These are phyloP conservation scores for Phytophthora tubulina DNA, from an alignment of 352 stramenopile genomes.

Conservation along the genomic window DNA sequence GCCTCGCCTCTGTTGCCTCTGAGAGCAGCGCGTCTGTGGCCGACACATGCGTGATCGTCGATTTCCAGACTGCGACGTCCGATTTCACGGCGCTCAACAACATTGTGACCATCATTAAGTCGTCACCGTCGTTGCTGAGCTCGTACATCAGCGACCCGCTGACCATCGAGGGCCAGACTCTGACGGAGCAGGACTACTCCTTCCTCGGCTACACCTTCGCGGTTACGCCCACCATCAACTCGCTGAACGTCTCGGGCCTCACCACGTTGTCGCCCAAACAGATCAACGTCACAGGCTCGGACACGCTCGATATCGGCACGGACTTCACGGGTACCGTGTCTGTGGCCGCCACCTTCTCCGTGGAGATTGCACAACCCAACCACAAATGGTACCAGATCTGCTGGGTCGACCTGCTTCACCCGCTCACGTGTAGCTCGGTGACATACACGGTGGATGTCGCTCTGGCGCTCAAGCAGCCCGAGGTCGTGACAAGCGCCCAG, in stretches of 20 bases:
- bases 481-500: constrained; percentile 38
- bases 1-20: constrained; percentile 22
- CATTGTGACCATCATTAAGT: constrained; percentile 53
- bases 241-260: constrained; percentile 55
- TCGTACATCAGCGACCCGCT: constrained; percentile 55
- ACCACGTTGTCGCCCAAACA: constrained; percentile 53
- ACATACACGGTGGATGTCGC: constrained; percentile 50
- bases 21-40: constrained; percentile 35
- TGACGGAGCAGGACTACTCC: constrained; percentile 56
- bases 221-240: constrained; percentile 61
- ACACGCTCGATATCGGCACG: constrained; percentile 53
- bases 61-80: constrained; percentile 52
- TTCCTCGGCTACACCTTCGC: constrained; percentile 63
- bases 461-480: constrained; percentile 48
- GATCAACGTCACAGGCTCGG: constrained; percentile 53
- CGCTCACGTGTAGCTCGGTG: constrained; percentile 41
- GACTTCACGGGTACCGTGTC: constrained; percentile 55
- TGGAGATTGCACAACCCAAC: constrained; percentile 64
- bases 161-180: constrained; percentile 46
- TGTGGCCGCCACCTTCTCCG: constrained; percentile 44
- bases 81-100: constrained; percentile 63
- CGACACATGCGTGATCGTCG: constrained; percentile 50
- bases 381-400: constrained; percentile 73
- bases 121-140: constrained; percentile 44
- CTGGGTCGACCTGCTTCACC: constrained; percentile 58